Conservation (phyloP, 116 monocot genomes). For the Papilionanthe hybrid region DNA sequence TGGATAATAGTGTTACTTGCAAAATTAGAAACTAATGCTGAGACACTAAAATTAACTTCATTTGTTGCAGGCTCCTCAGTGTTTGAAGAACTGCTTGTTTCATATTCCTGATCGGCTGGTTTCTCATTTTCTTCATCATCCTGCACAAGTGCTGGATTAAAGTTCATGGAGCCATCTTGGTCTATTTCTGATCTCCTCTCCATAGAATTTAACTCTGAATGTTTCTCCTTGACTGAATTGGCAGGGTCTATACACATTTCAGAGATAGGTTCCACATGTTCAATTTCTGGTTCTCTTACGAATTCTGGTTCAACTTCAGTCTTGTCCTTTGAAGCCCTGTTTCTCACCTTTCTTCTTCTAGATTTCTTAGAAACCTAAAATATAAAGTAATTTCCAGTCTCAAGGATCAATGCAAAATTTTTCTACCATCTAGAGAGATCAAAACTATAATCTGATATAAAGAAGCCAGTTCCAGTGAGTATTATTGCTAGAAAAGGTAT, state of each 20-base stretch:
- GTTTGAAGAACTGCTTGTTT: constrained; percentile 45
- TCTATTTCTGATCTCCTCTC: neutral
- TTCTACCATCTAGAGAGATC: neutral
- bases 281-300: constrained; percentile 17
- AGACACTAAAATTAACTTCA: constrained; percentile 86
- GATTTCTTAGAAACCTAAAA: constrained; percentile 76
- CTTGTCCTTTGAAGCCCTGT: constrained; percentile 20
- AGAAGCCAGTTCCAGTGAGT: neutral
- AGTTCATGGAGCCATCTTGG: constrained; percentile 11
- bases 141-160: constrained; percentile 14
- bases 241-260: constrained; percentile 15
- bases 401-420: neutral
- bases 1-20: constrained; percentile 61
- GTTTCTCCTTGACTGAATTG: neutral
- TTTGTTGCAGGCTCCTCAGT: constrained; percentile 54
- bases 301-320: constrained; percentile 22
- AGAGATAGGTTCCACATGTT: constrained; percentile 11
- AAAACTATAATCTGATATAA: neutral
- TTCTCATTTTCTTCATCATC: constrained; percentile 22
- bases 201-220: constrained; percentile 4
- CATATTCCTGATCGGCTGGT: constrained; percentile 29
- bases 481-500: neutral
- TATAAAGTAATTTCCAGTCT: neutral
- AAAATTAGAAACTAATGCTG: constrained; percentile 56
- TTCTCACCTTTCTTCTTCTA: constrained; percentile 57